Conservation (phyloP, 441 rosid genomes). For the Populus hybrid region DNA sequence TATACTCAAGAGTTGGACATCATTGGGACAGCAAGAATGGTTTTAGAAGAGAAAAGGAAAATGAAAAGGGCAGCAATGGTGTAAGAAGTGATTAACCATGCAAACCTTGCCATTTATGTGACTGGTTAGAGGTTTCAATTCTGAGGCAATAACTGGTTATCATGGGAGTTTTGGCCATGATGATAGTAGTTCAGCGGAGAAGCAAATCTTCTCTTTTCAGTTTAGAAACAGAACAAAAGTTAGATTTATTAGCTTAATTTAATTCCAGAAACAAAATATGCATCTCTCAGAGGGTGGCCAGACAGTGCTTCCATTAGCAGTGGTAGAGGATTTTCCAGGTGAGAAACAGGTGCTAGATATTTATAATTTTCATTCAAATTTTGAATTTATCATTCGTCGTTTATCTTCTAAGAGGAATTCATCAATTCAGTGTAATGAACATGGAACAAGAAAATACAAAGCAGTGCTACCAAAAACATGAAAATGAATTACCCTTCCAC, state of each 20-base stretch:
- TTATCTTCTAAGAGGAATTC: not conserved
- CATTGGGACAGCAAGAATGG: not conserved
- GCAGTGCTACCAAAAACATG: not conserved
- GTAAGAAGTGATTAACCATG: not conserved
- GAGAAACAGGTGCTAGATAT: not conserved
- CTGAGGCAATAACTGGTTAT: not conserved
- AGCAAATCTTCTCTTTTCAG: not conserved
- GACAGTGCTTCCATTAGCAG: not conserved
- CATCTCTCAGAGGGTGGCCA: not conserved
- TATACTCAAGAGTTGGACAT: not conserved
- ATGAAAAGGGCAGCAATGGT: not conserved
- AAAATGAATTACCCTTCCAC: not conserved
- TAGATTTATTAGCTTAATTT: not conserved
- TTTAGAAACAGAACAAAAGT: not conserved
- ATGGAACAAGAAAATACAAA: not conserved
- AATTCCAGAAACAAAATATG: not conserved
- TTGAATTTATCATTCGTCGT: not conserved
- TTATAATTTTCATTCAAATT: not conserved
- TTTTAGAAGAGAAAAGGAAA: not conserved
- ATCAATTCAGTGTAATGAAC: not conserved
- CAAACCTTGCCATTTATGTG: not conserved
- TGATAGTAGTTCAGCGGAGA: not conserved
- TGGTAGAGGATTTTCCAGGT: not conserved
- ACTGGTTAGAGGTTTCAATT: not conserved
- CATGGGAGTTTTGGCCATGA: not conserved